Evolutionary conservation across 2,329 filamentous ascomycete species (phyloP), one percentile per base, ranked within the genome.

Genomic region (Elsinoe fawcettii): DNA sequence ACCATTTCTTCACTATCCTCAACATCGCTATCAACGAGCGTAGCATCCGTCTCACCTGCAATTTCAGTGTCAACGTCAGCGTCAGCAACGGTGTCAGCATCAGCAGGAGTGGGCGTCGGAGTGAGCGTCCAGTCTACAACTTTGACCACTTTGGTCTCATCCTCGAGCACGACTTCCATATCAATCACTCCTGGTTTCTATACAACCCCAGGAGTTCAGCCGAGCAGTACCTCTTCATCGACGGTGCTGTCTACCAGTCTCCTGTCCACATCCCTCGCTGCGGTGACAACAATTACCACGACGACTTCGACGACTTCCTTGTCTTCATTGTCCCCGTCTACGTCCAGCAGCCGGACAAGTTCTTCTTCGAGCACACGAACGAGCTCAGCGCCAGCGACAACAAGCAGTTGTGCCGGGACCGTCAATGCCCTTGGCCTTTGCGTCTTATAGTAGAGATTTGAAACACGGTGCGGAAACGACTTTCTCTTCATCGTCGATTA

Each of bases 321-420:
- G 12, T 55, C 46, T n/a, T 59, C 55, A n/a, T 57, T 46, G 14
- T 18, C 27, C 3, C 12, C 22, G 3, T 34, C 41, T 14, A 51
- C 25, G 3, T 32, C 46, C 20, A 53, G 30, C 27, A 53, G 23
- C 8, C 8, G 16, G 4, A 37, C 32, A 16, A 53, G 5, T 22
- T 39, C 49, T 3, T 51, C 27, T 56, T 59, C 46, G 66, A 59
- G 30, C 63, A 66, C 20, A 51, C 64, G 46, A 67, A 18, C 55
- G 63, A 67, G 41, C 59, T 61, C 59, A 64, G 62, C 32, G 62
- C 62, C 51, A 63, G 44, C 41, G 63, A 65, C 16, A 61, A 51
- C 43, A n/a, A 36, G 18, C 27, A 18, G 36, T 20, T 37, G 44
- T 6, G 43, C 55, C 12, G 32, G 43, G 12, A 43, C 36, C 9